Evolutionary conservation across 208 protist genomes (phyloP), one percentile per base, ranked within the genome.

Genomic region (Spongospora subterranea): DNA sequence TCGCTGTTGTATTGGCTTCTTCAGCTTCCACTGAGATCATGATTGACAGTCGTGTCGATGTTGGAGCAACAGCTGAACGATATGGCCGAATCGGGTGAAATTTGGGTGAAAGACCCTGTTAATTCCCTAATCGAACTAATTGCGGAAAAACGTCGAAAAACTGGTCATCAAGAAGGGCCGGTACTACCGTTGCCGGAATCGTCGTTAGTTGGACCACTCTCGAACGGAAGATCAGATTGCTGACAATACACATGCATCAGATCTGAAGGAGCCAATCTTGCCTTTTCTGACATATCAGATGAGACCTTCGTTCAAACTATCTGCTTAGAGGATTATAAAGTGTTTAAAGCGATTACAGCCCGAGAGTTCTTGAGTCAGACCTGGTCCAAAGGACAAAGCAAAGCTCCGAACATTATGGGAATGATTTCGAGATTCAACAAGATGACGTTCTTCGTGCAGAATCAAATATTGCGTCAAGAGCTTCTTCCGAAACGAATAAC

Each of bases 381-480:
- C 71, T 82, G 71, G 71, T 82, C 71, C 35, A 82, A 82, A 43
- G 17, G 17, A n/a, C 71, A 35, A 20, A n/a, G 40, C 11, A 6
- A 35, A 20, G 71, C 71, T 20, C 71, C 71, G 13, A 82, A 82
- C 71, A 82, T 82, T 43, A 6, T 20, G 11, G 71, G 13, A 35
- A 35, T 35, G n/a, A 82, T 82, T 43, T 35, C 71, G 17, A 6
- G 71, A 43, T 82, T 82, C 71, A 82, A 82, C 35, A 6, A n/a
- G 17, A 82, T 82, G 71, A 82, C 71, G n/a, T 82, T n/a, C 6
- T 82, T 82, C 71, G 71, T 82, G 6, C 71, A 82, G n/a, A 43
- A 13, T 13, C n/a, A 35, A n/a, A 82, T 82, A 20, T 43, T 82
- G 13, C 35, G 71, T 6, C 17, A 82, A 43, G 6, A 6, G 35